Conservation (phyloP, 305 asterid genomes). For the Coffea humblotiana region DNA sequence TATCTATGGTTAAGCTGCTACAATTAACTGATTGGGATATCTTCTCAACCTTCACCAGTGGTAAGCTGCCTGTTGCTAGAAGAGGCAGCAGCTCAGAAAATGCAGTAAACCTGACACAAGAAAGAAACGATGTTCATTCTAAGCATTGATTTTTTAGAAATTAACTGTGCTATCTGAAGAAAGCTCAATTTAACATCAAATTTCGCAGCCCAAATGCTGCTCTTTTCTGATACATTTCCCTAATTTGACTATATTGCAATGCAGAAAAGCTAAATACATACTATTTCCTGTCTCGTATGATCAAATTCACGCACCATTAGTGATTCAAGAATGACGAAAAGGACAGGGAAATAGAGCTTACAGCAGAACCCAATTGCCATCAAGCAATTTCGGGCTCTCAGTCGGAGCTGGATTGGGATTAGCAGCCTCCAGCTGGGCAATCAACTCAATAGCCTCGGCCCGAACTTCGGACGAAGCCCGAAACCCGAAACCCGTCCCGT, state of each 20-base stretch:
- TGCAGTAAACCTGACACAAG: slow-evolving; percentile 76
- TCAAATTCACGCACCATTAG: neutral
- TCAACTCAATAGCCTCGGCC: slow-evolving; percentile 81
- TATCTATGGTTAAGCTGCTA: slow-evolving; percentile 65
- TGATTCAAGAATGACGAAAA: neutral
- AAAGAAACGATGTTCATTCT: slow-evolving; percentile 12
- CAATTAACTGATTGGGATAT: slow-evolving; percentile 71
- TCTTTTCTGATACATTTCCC: neutral
- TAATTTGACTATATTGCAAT: neutral
- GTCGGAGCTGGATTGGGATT: slow-evolving; percentile 83
- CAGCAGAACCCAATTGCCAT: slow-evolving; percentile 89
- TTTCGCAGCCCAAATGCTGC: neutral
- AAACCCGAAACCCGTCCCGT: slow-evolving; percentile 73
- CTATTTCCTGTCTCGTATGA: neutral
- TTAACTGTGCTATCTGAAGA: too few relatives aligned
- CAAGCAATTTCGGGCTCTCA: slow-evolving; percentile 66
- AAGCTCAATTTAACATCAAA: neutral
- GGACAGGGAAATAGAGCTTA: slow-evolving; percentile 34
- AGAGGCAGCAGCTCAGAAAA: slow-evolving; percentile 92
- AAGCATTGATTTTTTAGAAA: neutral
- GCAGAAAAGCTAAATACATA: neutral
- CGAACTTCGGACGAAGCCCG: slow-evolving; percentile 72
- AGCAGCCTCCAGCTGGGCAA: slow-evolving; percentile 76
- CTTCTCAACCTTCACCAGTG: slow-evolving; percentile 82
- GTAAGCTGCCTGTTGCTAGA: slow-evolving; percentile 74